Evolutionary conservation across 805 yeast genomes (phyloP).

Genomic region (Candida caryicola): DNA sequence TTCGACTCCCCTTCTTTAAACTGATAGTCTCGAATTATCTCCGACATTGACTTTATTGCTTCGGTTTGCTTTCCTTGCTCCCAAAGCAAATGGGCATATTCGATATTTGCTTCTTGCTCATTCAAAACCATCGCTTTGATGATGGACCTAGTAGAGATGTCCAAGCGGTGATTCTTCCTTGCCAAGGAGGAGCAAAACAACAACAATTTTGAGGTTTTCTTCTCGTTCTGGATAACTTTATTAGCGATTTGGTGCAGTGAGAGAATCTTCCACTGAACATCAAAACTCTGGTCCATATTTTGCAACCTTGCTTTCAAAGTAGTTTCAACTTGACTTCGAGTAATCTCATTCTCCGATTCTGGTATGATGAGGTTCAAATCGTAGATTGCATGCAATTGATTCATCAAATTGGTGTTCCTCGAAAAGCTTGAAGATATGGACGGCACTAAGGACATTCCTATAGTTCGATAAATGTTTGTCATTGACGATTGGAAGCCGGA

Average conservation of each 20-base stretch:
- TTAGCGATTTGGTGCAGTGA: conserved; percentile 55
- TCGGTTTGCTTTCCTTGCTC: conserved; percentile 82
- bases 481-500: conserved; percentile 39
- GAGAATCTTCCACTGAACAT: conserved; percentile 56
- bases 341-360: conserved; percentile 9
- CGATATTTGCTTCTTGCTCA: conserved; percentile 55
- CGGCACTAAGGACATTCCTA: conserved; percentile 57
- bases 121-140: conserved; percentile 53
- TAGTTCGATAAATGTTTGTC: conserved; percentile 49
- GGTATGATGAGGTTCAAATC: conserved; percentile 29
- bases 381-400: conserved; percentile 34
- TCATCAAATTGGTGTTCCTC: conserved; percentile 34
- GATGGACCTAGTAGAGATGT: conserved; percentile 66
- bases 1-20: conserved; percentile 15
- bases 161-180: conserved; percentile 64
- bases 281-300: conserved; percentile 46
- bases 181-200: conserved; percentile 62
- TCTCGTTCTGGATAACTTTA: conserved; percentile 22
- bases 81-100: conserved; percentile 83
- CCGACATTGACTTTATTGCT: conserved; percentile 66
- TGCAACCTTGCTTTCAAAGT: conserved; percentile 27
- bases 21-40: conserved; percentile 28
- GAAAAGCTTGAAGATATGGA: conserved; percentile 38
- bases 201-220: conserved; percentile 48
- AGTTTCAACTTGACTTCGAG: conserved; percentile 13